Evolutionary conservation across 192 early-diverging fungal species (phyloP), one percentile per base, ranked within the genome.

Genomic region (Linderina pennispora): DNA sequence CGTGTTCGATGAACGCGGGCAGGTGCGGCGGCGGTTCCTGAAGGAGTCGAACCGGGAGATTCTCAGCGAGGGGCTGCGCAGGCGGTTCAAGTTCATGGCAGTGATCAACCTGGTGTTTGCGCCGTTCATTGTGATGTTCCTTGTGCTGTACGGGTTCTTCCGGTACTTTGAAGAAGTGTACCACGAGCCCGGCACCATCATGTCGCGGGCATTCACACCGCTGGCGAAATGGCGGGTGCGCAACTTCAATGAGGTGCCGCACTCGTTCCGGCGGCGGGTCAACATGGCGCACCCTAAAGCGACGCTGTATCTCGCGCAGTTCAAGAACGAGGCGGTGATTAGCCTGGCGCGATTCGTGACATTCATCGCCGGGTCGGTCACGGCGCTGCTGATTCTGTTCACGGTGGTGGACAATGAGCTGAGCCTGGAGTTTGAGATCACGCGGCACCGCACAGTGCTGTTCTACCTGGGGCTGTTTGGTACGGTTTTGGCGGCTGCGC

Each of bases 211-310:
- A 8, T 99, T 92, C 46, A 82, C 92, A 1, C 84, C 85, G 7
- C 79, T 88, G 42, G 95, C 95, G 3, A 73, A 77, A 21, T 98
- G 89, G 91, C 90, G 88, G 61, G 89, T 98, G 49, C 83, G 95
- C 41, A 92, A 97, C 69, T 97, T 97, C 55, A 98, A 99, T 65
- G 97, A 99, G 58, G 75, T 97, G 15, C 90, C 94, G 1, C 93
- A 99, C 61, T 47, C 87, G 15, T 94, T 97, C 57, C 62, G 85
- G 23, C 58, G 61, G 18, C 83, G 97, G 10, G 62, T 97, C 15
- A 80, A 82, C 47, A 44, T 77, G 0, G 88, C 86, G 18, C 80
- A 90, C 58, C 76, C 78, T 9, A 57, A 77, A 36, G 92, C 95
- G 0, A 80, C 77, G 23, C 65, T 81, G 50, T 99, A 99, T 61